Conservation (phyloP, 768 basidiomycete species). For the Leccinellum luteum region DNA sequence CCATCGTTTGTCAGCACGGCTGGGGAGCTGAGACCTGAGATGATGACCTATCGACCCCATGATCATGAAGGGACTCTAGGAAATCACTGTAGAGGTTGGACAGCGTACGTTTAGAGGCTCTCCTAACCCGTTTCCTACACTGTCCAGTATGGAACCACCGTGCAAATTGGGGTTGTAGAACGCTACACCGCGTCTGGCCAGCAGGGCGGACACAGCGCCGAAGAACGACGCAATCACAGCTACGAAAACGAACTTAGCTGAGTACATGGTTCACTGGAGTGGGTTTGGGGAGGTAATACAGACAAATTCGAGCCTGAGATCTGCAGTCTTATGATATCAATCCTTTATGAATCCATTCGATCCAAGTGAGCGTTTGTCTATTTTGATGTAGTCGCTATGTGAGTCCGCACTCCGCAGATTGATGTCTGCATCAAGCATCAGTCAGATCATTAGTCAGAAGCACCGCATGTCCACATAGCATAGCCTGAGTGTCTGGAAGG, state of each 20-base stretch:
- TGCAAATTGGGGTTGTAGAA: slow-evolving; percentile 34
- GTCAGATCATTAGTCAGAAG: too few species aligned
- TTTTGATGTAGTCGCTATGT: neutral
- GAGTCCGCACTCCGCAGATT: neutral
- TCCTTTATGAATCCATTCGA: too few species aligned
- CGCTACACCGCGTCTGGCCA: slow-evolving; percentile 14
- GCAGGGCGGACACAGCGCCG: neutral
- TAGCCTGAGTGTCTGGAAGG: neutral
- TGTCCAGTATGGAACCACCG: slow-evolving; percentile 44
- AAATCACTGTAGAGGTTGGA: neutral
- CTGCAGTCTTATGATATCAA: neutral
- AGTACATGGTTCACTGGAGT: neutral
- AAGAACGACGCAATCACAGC: slow-evolving; percentile 1
- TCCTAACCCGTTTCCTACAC: slow-evolving; percentile 37
- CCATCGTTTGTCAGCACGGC: slow-evolving; percentile 54
- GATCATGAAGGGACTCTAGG: neutral
- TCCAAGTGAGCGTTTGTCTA: neutral
- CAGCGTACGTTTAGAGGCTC: slow-evolving; percentile 41
- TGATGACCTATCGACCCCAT: slow-evolving; percentile 44
- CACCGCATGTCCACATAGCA: too few species aligned
- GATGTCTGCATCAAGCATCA: neutral
- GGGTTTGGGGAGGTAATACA: neutral
- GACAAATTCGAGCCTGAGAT: too few species aligned
- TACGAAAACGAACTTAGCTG: neutral
- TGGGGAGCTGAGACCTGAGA: slow-evolving; percentile 60